Evolutionary conservation across 2,329 filamentous ascomycete genomes (phyloP).

Genomic region (Trichoderma cornu-damae): DNA sequence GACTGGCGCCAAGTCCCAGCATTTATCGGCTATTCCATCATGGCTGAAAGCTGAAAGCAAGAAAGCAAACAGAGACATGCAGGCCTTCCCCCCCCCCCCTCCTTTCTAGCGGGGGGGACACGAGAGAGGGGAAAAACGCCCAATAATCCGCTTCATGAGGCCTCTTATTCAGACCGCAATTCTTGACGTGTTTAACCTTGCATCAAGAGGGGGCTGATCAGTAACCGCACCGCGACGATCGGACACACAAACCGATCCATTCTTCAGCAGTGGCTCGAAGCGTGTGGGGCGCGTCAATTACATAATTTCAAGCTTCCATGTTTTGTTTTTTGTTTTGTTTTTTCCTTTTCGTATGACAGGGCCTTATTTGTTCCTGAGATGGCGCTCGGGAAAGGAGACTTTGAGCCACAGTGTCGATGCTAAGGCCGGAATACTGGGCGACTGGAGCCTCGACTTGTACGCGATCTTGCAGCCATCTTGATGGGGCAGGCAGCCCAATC

Average conservation of each 20-base stretch:
- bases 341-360: neutral
- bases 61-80: neutral
- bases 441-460: conserved; percentile 3
- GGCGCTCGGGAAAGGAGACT: conserved; percentile 2
- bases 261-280: neutral
- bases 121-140: neutral
- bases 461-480: conserved; percentile 14
- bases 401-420: conserved; percentile 3
- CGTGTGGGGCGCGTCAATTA: conserved; percentile 2
- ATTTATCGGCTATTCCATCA: neutral
- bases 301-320: no score
- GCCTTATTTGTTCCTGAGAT: neutral
- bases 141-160: neutral
- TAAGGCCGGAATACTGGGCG: conserved; percentile 7
- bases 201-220: neutral
- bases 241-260: neutral
- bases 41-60: neutral
- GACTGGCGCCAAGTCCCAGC: neutral
- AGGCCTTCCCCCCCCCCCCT: neutral
- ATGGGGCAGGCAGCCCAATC: conserved; percentile 3
- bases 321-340: neutral
- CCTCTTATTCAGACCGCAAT: neutral
- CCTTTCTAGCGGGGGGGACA: no score
- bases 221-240: neutral
- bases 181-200: neutral